A percentile compares a stretch with the other conserved stretches of the same genome.
phyloP scores from a whole-genome alignment of 352 stramenopile genomes.

The Globisporangium irregulare region DNA sequence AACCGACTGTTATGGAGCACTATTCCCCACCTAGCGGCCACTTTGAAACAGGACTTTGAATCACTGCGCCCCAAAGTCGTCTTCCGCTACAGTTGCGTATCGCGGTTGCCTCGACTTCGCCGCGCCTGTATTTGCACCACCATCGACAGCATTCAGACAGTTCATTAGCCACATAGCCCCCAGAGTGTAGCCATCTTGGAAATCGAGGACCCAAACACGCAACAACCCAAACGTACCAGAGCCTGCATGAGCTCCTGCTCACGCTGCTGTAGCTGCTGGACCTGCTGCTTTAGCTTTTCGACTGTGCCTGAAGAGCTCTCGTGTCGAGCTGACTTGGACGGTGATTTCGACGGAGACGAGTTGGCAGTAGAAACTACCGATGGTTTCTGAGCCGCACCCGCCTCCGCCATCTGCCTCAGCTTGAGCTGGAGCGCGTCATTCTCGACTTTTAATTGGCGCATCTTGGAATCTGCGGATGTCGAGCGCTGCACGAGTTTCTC shows the following conservation, averaged over 20 bases:
- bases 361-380: not conserved
- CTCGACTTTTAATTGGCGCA: slow-evolving; percentile 39
- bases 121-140: slow-evolving; percentile 26
- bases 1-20: not conserved
- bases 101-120: slow-evolving; percentile 49
- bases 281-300: slow-evolving; percentile 47
- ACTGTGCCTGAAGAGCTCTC: slow-evolving; percentile 11
- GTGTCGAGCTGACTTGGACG: slow-evolving; percentile 13
- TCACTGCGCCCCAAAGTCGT: not conserved
- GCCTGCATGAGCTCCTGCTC: slow-evolving; percentile 84
- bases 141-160: no score
- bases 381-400: slow-evolving; percentile 8
- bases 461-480: slow-evolving; percentile 22
- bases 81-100: slow-evolving; percentile 16
- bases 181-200: slow-evolving; percentile 2
- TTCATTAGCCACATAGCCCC: not conserved
- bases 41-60: not conserved
- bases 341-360: not conserved
- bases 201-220: not conserved
- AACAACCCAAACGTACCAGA: slow-evolving; percentile 39
- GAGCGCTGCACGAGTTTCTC: slow-evolving; percentile 40
- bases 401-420: slow-evolving; percentile 3
- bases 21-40: not conserved
- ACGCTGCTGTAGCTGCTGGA: slow-evolving; percentile 69
- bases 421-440: slow-evolving; percentile 43